phyloP scores from a whole-genome alignment of 495 filamentous ascomycete genomes.

The Trichoderma gamsii region DNA sequence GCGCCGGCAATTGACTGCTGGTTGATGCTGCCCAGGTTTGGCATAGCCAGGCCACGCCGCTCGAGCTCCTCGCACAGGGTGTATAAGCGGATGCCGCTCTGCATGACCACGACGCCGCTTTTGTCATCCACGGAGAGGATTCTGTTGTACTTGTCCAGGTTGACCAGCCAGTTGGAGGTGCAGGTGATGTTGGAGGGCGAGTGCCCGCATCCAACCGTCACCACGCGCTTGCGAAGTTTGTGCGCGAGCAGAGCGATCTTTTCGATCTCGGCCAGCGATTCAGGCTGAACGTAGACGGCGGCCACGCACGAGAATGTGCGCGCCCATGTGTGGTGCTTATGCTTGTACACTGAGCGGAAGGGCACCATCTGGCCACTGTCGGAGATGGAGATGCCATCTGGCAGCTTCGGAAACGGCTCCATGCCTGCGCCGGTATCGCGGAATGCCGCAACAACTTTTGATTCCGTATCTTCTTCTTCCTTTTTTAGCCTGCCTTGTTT shows the following conservation, averaged over 20 bases:
- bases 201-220: slow-evolving; percentile 78
- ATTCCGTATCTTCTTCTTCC: neutral
- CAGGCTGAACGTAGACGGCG: slow-evolving; percentile 82
- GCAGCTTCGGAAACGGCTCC: slow-evolving; percentile 33
- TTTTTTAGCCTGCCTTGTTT: neutral
- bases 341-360: slow-evolving; percentile 64
- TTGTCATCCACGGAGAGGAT: slow-evolving; percentile 61
- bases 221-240: slow-evolving; percentile 69
- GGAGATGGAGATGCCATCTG: slow-evolving; percentile 19
- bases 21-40: slow-evolving; percentile 89
- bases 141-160: slow-evolving; percentile 74
- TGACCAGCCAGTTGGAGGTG: slow-evolving; percentile 90
- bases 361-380: slow-evolving; percentile 41
- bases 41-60: slow-evolving; percentile 68
- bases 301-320: slow-evolving; percentile 81
- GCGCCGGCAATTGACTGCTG: slow-evolving; percentile 90
- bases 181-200: slow-evolving; percentile 90
- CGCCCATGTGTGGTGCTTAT: slow-evolving; percentile 94
- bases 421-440: slow-evolving; percentile 18
- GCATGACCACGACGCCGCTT: slow-evolving; percentile 61
- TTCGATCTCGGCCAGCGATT: slow-evolving; percentile 70
- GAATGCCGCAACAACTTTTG: slow-evolving; percentile 2
- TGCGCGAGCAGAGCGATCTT: slow-evolving; percentile 77
- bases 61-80: slow-evolving; percentile 64
- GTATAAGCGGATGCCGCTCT: slow-evolving; percentile 77